Evolutionary conservation across 345 rosid species (phyloP).

Genomic region (Melaleuca alternifolia): DNA sequence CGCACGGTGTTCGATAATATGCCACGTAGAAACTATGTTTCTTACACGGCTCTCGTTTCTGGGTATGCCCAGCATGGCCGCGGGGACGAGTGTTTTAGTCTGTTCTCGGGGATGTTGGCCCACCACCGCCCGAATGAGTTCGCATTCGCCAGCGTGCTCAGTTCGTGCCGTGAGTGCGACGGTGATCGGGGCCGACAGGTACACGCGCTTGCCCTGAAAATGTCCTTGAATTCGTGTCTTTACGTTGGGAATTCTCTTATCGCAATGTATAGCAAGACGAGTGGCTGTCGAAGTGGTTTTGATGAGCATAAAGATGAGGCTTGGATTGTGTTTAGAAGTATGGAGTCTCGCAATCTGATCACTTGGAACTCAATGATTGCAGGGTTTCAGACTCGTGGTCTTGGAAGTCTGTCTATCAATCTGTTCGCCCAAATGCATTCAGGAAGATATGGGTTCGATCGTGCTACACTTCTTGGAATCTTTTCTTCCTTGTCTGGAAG

Average conservation of each 20-base stretch:
- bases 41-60: constrained; percentile 72
- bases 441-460: constrained; percentile 50
- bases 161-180: constrained; percentile 22
- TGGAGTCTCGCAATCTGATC: constrained; percentile 34
- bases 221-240: constrained; percentile 33
- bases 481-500: constrained; percentile 46
- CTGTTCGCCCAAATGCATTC: constrained; percentile 45
- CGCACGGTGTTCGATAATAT: constrained; percentile 54
- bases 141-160: constrained; percentile 53
- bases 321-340: constrained; percentile 44
- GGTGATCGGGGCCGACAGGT: constrained; percentile 47
- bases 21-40: constrained; percentile 57
- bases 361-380: constrained; percentile 88
- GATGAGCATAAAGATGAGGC: constrained; percentile 31
- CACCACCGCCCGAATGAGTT: constrained; percentile 62
- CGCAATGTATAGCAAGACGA: constrained; percentile 48
- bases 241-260: constrained; percentile 69
- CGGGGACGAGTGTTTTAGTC: constrained; percentile 24
- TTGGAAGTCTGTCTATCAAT: constrained; percentile 26
- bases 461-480: constrained; percentile 59
- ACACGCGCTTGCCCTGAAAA: constrained; percentile 58
- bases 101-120: constrained; percentile 50
- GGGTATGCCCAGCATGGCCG: constrained; percentile 56
- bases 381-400: constrained; percentile 38
- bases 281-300: background rate